Percentiles rank a stretch among this genome's conserved stretches.
phyloP scores from a whole-genome alignment of 495 filamentous ascomycete genomes.

The Trichoderma orchidacearum region DNA sequence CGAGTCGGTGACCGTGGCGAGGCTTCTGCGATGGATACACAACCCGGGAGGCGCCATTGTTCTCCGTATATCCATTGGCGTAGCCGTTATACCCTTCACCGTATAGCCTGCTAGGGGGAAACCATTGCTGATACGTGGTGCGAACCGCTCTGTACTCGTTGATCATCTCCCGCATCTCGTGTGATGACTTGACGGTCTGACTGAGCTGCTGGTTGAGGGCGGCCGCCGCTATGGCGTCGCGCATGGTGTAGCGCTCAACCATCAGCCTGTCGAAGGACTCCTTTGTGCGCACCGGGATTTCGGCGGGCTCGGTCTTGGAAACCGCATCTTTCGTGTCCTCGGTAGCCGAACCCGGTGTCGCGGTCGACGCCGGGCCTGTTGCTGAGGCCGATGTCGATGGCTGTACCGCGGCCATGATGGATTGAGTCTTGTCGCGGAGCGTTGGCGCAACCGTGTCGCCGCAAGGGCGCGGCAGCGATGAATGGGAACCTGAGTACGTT shows the following conservation, averaged over 20 bases:
- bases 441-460: background rate
- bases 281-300: slow-evolving; percentile 26
- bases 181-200: slow-evolving; percentile 22
- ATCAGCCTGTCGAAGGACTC: slow-evolving; percentile 40
- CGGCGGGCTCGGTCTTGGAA: slow-evolving; percentile 9
- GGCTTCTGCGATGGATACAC: slow-evolving; percentile 64
- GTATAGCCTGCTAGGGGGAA: slow-evolving; percentile 31
- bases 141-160: slow-evolving; percentile 37
- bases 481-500: background rate
- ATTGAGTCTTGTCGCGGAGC: background rate
- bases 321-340: slow-evolving; percentile 12
- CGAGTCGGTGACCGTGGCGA: slow-evolving; percentile 59
- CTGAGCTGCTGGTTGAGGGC: slow-evolving; percentile 37
- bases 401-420: slow-evolving; percentile 1
- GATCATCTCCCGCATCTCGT: slow-evolving; percentile 21
- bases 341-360: slow-evolving; percentile 14
- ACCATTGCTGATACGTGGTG: slow-evolving; percentile 30
- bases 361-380: background rate
- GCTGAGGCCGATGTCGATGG: background rate
- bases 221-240: slow-evolving; percentile 58
- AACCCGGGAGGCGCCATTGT: slow-evolving; percentile 34
- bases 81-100: slow-evolving; percentile 82
- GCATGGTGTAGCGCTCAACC: slow-evolving; percentile 63
- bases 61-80: slow-evolving; percentile 73
- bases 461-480: background rate